These are phyloP conservation scores for Diplodia intermedia DNA, from an alignment of 2,329 filamentous ascomycete genomes.

Conservation along the genomic window DNA sequence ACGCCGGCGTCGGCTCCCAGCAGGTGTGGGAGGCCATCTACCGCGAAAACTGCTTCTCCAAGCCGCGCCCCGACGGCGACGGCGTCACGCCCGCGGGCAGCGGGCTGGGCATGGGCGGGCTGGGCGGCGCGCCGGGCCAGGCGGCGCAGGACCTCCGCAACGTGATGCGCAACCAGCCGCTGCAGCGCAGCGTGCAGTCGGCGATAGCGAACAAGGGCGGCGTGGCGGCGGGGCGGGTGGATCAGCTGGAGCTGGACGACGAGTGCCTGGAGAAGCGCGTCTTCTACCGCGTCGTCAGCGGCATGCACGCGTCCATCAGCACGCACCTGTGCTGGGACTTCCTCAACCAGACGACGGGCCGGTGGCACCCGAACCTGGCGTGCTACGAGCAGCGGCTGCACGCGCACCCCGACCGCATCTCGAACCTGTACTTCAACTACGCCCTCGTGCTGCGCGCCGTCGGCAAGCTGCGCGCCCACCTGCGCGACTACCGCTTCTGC, in stretches of 20 bases:
- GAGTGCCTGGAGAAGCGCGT: constrained; percentile 98
- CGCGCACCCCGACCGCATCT: constrained; percentile 84
- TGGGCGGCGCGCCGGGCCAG: constrained; percentile 54
- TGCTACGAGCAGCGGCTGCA: constrained; percentile 92
- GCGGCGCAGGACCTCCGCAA: constrained; percentile 68
- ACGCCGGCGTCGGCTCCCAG: constrained; percentile 80
- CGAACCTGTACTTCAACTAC: constrained; percentile 99
- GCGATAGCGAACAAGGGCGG: constrained; percentile 55
- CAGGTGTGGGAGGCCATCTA: constrained; percentile 98
- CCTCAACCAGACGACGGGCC: constrained; percentile 89
- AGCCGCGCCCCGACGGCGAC: constrained; percentile 48
- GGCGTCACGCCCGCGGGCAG: constrained; percentile 42
- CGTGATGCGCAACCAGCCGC: constrained; percentile 66
- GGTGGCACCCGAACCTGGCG: constrained; percentile 87
- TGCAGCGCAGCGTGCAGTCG: constrained; percentile 66
- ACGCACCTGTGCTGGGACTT: constrained; percentile 96
- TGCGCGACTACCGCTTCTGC: constrained; percentile 89
- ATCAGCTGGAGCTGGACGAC: constrained; percentile 79
- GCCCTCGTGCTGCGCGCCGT: constrained; percentile 91
- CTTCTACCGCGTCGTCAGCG: constrained; percentile 92
- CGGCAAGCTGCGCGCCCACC: constrained; percentile 83
- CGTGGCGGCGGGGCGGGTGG: constrained; percentile 62
- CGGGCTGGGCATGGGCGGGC: constrained; percentile 46
- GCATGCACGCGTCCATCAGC: constrained; percentile 98
- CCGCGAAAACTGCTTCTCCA: constrained; percentile 91